phyloP scores from a whole-genome alignment of 2,329 filamentous ascomycete species.

The Alternaria conjuncta region DNA sequence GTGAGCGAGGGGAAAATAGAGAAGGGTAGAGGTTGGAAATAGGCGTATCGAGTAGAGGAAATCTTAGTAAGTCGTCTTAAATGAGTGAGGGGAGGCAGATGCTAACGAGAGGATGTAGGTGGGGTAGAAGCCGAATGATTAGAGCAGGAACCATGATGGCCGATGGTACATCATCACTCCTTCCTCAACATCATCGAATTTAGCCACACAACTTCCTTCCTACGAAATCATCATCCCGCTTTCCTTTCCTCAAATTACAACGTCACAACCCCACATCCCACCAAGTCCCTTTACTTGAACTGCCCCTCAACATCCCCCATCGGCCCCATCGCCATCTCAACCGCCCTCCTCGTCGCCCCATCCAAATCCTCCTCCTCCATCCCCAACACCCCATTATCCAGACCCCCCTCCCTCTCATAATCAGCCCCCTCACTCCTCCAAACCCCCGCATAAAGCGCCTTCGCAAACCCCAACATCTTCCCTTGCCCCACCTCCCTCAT shows the following conservation, averaged over 20 bases:
- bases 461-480: conserved; percentile 50
- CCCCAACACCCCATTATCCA: conserved; percentile 63
- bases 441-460: conserved; percentile 53
- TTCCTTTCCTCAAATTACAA: background rate
- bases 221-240: background rate
- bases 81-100: background rate
- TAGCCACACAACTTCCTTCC: background rate
- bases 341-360: conserved; percentile 54
- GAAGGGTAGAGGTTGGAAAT: background rate
- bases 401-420: conserved; percentile 38
- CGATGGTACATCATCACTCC: background rate
- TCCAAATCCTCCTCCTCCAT: conserved; percentile 67
- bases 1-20: background rate
- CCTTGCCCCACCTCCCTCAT: conserved; percentile 44
- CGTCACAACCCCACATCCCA: background rate
- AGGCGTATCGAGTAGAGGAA: background rate
- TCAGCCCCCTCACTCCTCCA: conserved; percentile 21
- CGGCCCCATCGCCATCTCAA: conserved; percentile 8
- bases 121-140: background rate
- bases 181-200: background rate
- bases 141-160: conserved; percentile 3
- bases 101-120: background rate
- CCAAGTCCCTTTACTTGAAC: background rate
- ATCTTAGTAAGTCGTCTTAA: too few species aligned
- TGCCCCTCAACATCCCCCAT: background rate